These are phyloP conservation scores for Ogataea nitratoaversa DNA, from an alignment of 805 yeast genomes.

Conservation along the genomic window DNA sequence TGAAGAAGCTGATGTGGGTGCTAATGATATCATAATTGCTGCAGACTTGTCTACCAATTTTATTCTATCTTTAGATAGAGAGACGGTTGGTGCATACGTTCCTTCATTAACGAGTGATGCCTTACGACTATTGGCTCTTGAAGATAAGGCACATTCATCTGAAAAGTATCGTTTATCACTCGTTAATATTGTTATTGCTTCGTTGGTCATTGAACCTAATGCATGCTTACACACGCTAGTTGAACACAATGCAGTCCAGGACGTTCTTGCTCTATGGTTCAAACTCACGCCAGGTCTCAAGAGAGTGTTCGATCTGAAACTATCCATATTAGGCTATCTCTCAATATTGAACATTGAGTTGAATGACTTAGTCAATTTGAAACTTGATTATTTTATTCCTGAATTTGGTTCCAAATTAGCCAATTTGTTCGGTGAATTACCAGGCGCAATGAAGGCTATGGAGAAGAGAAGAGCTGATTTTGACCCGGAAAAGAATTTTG, in stretches of 20 bases:
- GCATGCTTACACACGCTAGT: conserved; percentile 49
- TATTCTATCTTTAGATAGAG: conserved; percentile 49
- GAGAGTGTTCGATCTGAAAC: conserved; percentile 77
- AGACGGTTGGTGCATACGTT: conserved; percentile 41
- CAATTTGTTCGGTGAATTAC: conserved; percentile 53
- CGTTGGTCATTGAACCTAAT: conserved; percentile 57
- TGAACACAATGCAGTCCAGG: conserved; percentile 38
- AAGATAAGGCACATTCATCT: conserved; percentile 28
- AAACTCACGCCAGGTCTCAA: conserved; percentile 47
- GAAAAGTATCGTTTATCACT: conserved; percentile 38
- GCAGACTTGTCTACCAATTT: conserved; percentile 64
- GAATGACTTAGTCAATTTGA: conserved; percentile 15
- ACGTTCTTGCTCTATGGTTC: conserved; percentile 67
- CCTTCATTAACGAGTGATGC: conserved; percentile 43
- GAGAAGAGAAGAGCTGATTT: conserved; percentile 62
- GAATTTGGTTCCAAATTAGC: conserved; percentile 51
- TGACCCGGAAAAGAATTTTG: conserved; percentile 28
- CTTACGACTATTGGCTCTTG: conserved; percentile 34
- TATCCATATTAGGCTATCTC: conserved; percentile 65
- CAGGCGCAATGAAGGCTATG: conserved; percentile 63
- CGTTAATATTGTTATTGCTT: conserved; percentile 59
- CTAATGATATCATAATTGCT: conserved; percentile 52
- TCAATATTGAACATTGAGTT: conserved; percentile 36
- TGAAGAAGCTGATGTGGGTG: conserved; percentile 39
- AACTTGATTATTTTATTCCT: conserved; percentile 35